Conservation (phyloP, 345 rosid species). For the Sonneratia alba region DNA sequence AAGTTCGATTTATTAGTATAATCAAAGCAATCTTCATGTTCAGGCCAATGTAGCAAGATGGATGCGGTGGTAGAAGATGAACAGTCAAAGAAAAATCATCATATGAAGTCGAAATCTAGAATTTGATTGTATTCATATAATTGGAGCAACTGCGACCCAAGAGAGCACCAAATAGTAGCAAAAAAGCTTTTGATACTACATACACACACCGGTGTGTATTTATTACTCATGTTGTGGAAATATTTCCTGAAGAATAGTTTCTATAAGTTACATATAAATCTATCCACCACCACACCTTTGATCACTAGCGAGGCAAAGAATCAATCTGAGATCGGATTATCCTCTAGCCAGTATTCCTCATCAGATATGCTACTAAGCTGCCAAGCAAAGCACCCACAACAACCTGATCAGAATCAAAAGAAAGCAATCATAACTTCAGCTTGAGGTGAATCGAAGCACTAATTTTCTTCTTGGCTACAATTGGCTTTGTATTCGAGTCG, state of each 20-base stretch:
- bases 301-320: slow-evolving; percentile 1
- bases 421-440: background rate
- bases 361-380: slow-evolving; percentile 57
- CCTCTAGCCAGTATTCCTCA: slow-evolving; percentile 49
- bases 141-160: background rate
- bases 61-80: no score
- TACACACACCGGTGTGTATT: background rate
- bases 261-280: background rate
- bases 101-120: no score
- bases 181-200: background rate
- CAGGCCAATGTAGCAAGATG: no score
- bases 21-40: no score
- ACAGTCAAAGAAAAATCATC: no score
- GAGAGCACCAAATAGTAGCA: background rate
- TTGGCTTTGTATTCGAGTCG: no score
- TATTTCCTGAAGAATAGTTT: background rate
- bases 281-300: background rate
- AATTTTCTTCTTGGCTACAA: no score
- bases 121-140: no score
- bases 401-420: slow-evolving; percentile 40
- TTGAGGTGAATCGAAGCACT: background rate
- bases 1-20: no score
- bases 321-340: background rate
- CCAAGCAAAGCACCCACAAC: slow-evolving; percentile 76
- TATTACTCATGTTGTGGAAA: background rate